Percentiles rank a stretch among this genome's conserved stretches.
These are phyloP conservation scores for Umbellularia californica DNA, from an alignment of 164 flowering plant species.

Conservation along the genomic window DNA sequence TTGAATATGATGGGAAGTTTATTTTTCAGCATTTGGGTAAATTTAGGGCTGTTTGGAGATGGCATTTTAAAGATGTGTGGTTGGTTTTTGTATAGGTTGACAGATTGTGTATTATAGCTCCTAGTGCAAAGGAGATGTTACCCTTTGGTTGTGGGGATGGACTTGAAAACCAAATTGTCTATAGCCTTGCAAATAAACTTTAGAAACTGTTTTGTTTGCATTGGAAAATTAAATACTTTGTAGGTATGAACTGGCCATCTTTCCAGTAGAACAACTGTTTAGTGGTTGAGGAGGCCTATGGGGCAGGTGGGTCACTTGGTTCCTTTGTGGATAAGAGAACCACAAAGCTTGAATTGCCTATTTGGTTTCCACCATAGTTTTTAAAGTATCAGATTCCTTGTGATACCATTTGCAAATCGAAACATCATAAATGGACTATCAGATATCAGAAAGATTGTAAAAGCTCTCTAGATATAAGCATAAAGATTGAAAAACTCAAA, in stretches of 20 bases:
- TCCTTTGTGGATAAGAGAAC: constrained; percentile 7
- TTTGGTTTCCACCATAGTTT: not conserved
- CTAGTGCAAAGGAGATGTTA: not conserved
- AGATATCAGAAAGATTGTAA: no score
- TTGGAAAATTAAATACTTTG: no score
- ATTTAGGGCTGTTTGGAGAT: constrained; percentile 4
- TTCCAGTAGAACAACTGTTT: constrained; percentile 2
- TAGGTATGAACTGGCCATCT: no score
- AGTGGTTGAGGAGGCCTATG: constrained; percentile 13
- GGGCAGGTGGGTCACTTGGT: constrained; percentile 6
- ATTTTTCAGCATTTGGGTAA: not conserved
- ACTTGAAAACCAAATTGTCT: not conserved
- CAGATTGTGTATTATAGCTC: not conserved
- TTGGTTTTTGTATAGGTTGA: constrained; percentile 14
- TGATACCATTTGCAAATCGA: no score
- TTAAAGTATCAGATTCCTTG: no score
- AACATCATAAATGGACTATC: no score
- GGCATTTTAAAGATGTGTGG: constrained; percentile 15
- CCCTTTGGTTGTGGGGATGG: not conserved
- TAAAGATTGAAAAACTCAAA: no score
- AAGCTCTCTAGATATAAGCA: no score
- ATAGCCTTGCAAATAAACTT: not conserved
- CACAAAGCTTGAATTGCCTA: not conserved
- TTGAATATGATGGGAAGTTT: not conserved
- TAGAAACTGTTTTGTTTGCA: no score